Evolutionary conservation across 1,139 yeast species (phyloP).

Genomic region (Nakaseomyces kungkrabaensis): DNA sequence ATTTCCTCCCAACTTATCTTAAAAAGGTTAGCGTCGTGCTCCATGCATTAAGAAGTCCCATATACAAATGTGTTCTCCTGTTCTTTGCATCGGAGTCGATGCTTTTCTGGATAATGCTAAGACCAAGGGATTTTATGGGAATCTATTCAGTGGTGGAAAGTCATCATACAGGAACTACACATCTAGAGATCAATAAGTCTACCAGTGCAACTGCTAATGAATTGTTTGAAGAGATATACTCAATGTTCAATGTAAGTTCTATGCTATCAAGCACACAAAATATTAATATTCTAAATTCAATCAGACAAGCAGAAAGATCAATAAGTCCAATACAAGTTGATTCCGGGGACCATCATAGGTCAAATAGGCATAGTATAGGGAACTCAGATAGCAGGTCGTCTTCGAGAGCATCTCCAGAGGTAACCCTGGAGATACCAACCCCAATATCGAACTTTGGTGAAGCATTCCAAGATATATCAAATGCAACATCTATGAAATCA

Average conservation of each 20-base stretch:
- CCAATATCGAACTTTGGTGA: background rate
- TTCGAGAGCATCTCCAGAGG: background rate
- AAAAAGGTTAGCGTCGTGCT: constrained; percentile 18
- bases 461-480: background rate
- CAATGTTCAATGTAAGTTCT: constrained; percentile 10
- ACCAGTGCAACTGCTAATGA: constrained; percentile 3
- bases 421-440: background rate
- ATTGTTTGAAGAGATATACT: constrained; percentile 14
- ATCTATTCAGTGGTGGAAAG: constrained; percentile 7
- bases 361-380: background rate
- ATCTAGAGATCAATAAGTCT: constrained; percentile 1
- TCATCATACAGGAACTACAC: constrained; percentile 3
- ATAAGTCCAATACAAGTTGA: background rate
- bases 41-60: constrained; percentile 15
- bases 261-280: constrained; percentile 8
- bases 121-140: constrained; percentile 21
- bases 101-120: constrained; percentile 26
- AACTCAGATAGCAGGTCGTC: background rate
- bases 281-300: background rate
- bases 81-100: constrained; percentile 23
- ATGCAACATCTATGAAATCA: background rate
- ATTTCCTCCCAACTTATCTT: constrained; percentile 15
- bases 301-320: constrained; percentile 1
- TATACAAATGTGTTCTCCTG: constrained; percentile 21
- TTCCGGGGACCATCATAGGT: background rate